Base-by-base conservation (phyloP, 768 basidiomycete species). In the Macrolepiota dolichaula region DNA sequence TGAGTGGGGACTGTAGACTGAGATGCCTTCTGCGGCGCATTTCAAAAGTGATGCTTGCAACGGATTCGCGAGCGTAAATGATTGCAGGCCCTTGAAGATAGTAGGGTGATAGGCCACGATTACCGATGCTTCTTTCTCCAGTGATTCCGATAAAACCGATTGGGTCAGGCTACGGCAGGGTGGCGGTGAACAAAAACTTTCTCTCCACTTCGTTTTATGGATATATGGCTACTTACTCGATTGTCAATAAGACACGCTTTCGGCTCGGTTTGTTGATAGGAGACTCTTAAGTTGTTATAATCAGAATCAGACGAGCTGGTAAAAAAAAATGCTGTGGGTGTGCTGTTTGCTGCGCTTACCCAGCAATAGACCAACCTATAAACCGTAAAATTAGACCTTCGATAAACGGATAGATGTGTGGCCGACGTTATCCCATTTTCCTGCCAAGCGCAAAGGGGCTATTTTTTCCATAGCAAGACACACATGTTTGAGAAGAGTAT, bases 351-450 rank as follows among this genome's bases (percentile, higher is more conserved):
- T 44, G 29, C 19, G 68, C 75, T 32, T 67, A 90, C 91, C 91
- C 71, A 92, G 76, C 61, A 92, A 74, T 36, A 92, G 73, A 58
- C 91, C 91, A 56, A 90, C 87, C 91, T 91, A 67, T 47, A 55
- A 65, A 58, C 38, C 25, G 47, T 64, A 27, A 68, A 55, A 65
- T 57, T 53, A 24, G 47, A 50, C 51, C 66, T 62, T 56, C 61
- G 54, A 55, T 44, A 59, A 44, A 50, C 36, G 51, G 57, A 35
- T 32, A 40, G 65, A 53, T 24, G 58, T 38, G 42, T 57, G 46
- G 76, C 91, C 75, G 65, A 97, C 95, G 74, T 98, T 98, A 69
- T 98, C 96, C 94, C 96, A 98, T 63, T 82, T 85, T 65, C 91
- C 94, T 17, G 96, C 95, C 7, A 97, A 80, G 38, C 84, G 79